These are phyloP conservation scores for Pseudogymnoascus sp. DNA, from an alignment of 2,329 filamentous ascomycete genomes.

Conservation along the genomic window DNA sequence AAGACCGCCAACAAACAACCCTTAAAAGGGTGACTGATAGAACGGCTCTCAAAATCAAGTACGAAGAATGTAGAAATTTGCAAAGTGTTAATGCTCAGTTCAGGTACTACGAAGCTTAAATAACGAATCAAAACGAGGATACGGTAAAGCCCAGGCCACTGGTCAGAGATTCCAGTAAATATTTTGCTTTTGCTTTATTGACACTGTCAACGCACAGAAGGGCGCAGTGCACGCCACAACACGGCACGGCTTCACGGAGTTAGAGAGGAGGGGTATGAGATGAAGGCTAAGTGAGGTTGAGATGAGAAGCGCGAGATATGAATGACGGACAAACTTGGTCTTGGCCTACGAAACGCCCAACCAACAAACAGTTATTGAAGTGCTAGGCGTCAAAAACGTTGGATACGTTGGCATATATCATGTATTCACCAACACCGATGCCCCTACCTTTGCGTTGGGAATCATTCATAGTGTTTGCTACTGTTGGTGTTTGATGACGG, in stretches of 20 bases:
- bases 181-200: not conserved
- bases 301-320: not conserved
- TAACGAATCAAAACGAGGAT: not conserved
- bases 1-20: not conserved
- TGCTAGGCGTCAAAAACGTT: not conserved
- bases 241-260: not conserved
- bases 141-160: not conserved
- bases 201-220: not conserved
- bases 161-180: not conserved
- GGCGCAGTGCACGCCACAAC: not conserved
- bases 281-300: not conserved
- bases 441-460: not conserved
- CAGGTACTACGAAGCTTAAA: too few relatives aligned
- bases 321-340: not conserved
- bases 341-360: not conserved
- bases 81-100: not conserved
- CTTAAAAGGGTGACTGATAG: not conserved
- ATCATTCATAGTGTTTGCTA: not conserved
- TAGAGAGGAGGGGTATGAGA: not conserved
- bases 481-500: not conserved
- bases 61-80: not conserved
- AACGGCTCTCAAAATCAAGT: not conserved
- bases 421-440: not conserved
- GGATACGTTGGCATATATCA: too few relatives aligned
- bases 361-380: not conserved